These are phyloP conservation scores for Arthrobotrys megalospora DNA, from an alignment of 2,329 filamentous ascomycete species.

Conservation along the genomic window DNA sequence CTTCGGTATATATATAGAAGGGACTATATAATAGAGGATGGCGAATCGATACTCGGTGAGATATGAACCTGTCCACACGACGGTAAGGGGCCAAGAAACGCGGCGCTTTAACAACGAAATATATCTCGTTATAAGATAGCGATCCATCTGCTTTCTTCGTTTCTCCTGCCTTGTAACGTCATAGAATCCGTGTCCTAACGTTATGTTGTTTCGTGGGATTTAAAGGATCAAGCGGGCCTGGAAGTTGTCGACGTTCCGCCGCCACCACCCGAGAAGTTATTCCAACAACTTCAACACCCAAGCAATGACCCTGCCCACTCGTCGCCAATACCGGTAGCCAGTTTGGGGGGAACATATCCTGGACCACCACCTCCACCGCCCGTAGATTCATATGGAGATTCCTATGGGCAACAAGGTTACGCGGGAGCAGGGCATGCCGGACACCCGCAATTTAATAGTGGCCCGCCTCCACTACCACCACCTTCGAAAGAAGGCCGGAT, in stretches of 20 bases:
- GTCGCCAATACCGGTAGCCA: constrained; percentile 43
- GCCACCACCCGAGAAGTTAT: constrained; percentile 34
- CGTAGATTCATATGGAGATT: constrained; percentile 34
- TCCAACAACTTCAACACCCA: constrained; percentile 35
- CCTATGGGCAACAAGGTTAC: constrained; percentile 31
- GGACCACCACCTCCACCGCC: constrained; percentile 32
- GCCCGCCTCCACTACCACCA: not conserved
- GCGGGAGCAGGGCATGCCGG: constrained; percentile 8
- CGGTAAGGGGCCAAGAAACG: constrained; percentile 57
- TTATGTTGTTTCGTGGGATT: not conserved
- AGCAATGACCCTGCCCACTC: constrained; percentile 35
- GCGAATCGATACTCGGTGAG: constrained; percentile 57
- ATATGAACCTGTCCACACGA: constrained; percentile 61
- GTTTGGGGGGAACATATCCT: constrained; percentile 8
- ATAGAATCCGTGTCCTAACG: constrained; percentile 7
- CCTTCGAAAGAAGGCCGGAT: constrained; percentile 33
- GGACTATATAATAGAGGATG: constrained; percentile 27
- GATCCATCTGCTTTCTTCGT: constrained; percentile 31
- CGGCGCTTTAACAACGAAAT: constrained; percentile 29
- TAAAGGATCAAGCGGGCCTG: constrained; percentile 52
- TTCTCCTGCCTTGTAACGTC: constrained; percentile 15
- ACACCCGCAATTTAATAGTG: constrained; percentile 40
- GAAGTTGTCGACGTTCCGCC: constrained; percentile 43
- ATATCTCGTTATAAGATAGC: constrained; percentile 19
- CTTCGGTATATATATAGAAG: not conserved